Conservation (phyloP, 1,139 yeast genomes). For the Hyphopichia pseudoburtonii region DNA sequence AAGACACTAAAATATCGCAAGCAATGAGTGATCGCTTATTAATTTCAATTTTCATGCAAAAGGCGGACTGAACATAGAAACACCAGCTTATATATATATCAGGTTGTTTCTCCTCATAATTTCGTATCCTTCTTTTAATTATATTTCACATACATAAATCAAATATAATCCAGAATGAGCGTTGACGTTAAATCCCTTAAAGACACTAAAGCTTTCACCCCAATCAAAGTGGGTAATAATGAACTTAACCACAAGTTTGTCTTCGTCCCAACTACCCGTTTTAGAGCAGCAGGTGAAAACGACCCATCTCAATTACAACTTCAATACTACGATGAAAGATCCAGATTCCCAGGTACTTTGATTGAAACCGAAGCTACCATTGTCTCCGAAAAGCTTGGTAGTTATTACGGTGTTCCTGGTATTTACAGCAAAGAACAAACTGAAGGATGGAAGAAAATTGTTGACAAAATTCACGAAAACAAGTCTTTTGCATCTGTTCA, state of each 20-base stretch:
- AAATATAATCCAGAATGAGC: not conserved
- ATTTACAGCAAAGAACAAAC: conserved; percentile 49
- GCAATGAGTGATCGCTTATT: no score
- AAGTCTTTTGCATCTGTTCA: conserved; percentile 54
- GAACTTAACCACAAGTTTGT: conserved; percentile 43
- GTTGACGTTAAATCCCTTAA: conserved; percentile 2
- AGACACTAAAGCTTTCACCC: conserved; percentile 40
- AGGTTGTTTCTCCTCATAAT: no score
- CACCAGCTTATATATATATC: no score
- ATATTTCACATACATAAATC: no score
- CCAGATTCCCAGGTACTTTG: conserved; percentile 55
- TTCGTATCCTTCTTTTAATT: no score
- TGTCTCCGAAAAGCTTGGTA: conserved; percentile 31
- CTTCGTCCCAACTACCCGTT: conserved; percentile 57
- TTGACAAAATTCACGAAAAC: conserved; percentile 52
- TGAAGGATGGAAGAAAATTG: conserved; percentile 51
- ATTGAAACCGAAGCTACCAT: conserved; percentile 40
- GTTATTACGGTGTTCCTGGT: conserved; percentile 54
- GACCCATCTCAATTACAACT: conserved; percentile 49
- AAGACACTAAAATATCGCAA: no score
- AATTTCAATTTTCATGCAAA: no score
- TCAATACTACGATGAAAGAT: conserved; percentile 54
- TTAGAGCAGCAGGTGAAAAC: conserved; percentile 39
- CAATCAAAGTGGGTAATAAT: conserved; percentile 45
- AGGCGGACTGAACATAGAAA: no score